These are phyloP conservation scores for Macrolepiota fuliginosa DNA, from an alignment of 768 basidiomycete species.

Conservation along the genomic window DNA sequence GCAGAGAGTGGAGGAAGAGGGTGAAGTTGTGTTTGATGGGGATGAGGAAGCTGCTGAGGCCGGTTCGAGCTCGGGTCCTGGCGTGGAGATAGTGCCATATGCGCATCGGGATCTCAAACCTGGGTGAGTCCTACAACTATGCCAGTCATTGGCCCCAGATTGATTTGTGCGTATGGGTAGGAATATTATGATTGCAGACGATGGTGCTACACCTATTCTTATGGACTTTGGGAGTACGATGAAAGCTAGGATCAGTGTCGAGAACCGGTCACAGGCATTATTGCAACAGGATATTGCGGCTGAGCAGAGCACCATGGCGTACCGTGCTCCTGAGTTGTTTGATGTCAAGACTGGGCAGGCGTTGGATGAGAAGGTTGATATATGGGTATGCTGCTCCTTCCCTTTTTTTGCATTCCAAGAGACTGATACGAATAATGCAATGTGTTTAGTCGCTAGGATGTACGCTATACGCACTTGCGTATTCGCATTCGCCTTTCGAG, in stretches of 20 bases:
- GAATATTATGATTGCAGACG: slow-evolving; percentile 96
- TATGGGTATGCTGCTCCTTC: slow-evolving; percentile 65
- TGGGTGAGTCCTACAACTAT: slow-evolving; percentile 52
- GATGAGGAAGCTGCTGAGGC: slow-evolving; percentile 65
- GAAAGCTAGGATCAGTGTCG: slow-evolving; percentile 80
- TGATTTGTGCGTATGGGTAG: slow-evolving; percentile 33
- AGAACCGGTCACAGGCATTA: slow-evolving; percentile 83
- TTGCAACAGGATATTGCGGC: slow-evolving; percentile 95
- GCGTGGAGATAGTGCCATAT: slow-evolving; percentile 75
- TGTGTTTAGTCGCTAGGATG: slow-evolving; percentile 82
- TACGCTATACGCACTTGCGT: slow-evolving; percentile 91
- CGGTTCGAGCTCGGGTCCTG: slow-evolving; percentile 28
- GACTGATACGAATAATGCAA: neutral
- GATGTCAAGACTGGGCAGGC: slow-evolving; percentile 90
- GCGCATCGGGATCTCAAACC: slow-evolving; percentile 98
- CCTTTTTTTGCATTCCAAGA: neutral
- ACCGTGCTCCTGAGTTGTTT: slow-evolving; percentile 95
- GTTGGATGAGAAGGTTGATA: slow-evolving; percentile 94
- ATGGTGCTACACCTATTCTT: slow-evolving; percentile 81
- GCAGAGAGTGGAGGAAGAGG: slow-evolving; percentile 47
- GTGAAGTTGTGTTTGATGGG: slow-evolving; percentile 73
- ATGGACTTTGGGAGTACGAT: slow-evolving; percentile 98
- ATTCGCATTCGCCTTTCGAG: slow-evolving; percentile 96
- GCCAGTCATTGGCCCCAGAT: neutral
- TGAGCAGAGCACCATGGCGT: slow-evolving; percentile 98